These are phyloP conservation scores for Phytopythium mirpurense DNA, from an alignment of 352 stramenopile genomes.

Conservation along the genomic window DNA sequence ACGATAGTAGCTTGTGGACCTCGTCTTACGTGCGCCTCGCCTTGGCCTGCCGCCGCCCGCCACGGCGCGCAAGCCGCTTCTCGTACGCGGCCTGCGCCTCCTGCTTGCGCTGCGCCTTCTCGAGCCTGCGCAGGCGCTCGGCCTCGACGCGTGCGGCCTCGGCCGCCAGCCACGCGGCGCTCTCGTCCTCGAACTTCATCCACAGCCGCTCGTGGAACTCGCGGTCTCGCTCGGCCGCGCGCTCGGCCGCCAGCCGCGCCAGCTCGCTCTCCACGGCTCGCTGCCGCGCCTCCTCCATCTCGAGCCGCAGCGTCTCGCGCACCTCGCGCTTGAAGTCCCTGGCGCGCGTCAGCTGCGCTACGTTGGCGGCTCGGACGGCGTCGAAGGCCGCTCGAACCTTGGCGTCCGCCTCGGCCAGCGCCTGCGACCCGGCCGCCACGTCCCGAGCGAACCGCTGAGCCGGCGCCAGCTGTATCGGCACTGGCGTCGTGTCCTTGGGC, in stretches of 20 bases:
- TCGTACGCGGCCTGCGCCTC: slow-evolving; percentile 52
- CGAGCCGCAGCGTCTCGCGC: slow-evolving; percentile 48
- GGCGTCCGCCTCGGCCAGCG: slow-evolving; percentile 8
- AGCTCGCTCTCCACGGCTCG: slow-evolving; percentile 44
- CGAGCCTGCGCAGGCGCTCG: slow-evolving; percentile 28
- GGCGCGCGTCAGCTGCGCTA: slow-evolving; percentile 20
- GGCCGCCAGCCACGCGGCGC: slow-evolving; percentile 45
- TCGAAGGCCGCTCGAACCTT: slow-evolving; percentile 12
- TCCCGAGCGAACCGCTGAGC: slow-evolving; percentile 29
- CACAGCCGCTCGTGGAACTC: slow-evolving; percentile 47
- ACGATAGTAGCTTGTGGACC: no score
- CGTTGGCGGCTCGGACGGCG: slow-evolving; percentile 12
- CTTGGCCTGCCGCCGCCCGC: slow-evolving; percentile 38
- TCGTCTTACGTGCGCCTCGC: slow-evolving; percentile 14
- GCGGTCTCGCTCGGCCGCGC: slow-evolving; percentile 27
- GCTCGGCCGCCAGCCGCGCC: slow-evolving; percentile 25
- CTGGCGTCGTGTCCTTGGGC: background rate
- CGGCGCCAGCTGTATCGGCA: slow-evolving; percentile 13
- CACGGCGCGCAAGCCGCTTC: slow-evolving; percentile 46
- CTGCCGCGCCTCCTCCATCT: slow-evolving; percentile 56
- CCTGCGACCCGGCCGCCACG: slow-evolving; percentile 10
- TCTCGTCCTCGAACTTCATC: slow-evolving; percentile 74
- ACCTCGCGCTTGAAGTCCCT: slow-evolving; percentile 61
- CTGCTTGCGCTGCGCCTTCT: slow-evolving; percentile 28
- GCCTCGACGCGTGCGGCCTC: slow-evolving; percentile 43